A percentile compares a stretch with the other conserved stretches of the same genome.
Evolutionary conservation across 306 rosid genomes (phyloP).

Genomic region (Clitoria ternatea): DNA sequence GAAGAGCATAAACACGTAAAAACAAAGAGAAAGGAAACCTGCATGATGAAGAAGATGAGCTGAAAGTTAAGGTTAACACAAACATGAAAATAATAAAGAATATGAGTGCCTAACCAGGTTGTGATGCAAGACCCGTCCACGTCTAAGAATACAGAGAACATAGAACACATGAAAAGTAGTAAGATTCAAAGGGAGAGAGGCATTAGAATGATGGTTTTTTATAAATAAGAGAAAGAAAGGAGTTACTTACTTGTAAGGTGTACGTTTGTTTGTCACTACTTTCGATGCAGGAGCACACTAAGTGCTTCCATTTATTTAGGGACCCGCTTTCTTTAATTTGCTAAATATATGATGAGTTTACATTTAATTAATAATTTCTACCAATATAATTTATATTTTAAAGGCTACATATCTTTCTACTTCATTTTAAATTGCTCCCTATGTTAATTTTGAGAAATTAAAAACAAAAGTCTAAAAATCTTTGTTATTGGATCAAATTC

Average conservation of each 20-base stretch:
- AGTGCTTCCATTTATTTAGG: constrained; percentile 2
- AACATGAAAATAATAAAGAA: not conserved
- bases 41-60: constrained; percentile 19
- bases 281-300: too few relatives aligned
- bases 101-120: constrained; percentile 31
- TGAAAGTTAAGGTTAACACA: constrained; percentile 19
- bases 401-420: too few relatives aligned
- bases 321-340: not conserved
- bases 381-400: too few relatives aligned
- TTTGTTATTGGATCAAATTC: too few relatives aligned
- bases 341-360: not conserved
- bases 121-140: constrained; percentile 24
- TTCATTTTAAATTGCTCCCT: too few relatives aligned
- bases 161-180: not conserved
- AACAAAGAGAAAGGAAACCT: not conserved
- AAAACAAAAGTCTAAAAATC: too few relatives aligned
- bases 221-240: not conserved
- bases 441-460: too few relatives aligned
- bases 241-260: not conserved
- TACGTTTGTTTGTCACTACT: not conserved
- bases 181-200: constrained; percentile 17
- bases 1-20: not conserved
- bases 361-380: too few relatives aligned
- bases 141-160: constrained; percentile 21
- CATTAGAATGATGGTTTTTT: not conserved